Evolutionary conservation across 768 basidiomycete species (phyloP).

Genomic region (Amanita pallidorosea): DNA sequence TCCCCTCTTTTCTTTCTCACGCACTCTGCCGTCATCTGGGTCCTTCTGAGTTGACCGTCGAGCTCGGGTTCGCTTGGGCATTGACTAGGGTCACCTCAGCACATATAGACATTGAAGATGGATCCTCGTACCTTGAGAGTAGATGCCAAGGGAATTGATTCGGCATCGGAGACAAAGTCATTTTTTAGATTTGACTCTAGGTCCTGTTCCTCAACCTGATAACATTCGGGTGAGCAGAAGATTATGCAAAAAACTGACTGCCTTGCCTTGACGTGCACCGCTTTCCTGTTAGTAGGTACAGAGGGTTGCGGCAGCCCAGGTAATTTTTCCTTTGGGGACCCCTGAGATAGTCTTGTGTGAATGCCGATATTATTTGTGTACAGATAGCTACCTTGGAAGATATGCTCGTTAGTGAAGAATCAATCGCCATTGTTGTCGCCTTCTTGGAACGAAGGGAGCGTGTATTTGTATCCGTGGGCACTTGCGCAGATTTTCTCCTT

Average conservation of each 20-base stretch:
- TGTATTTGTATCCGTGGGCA: slow-evolving; percentile 21
- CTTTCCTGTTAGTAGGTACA: background rate
- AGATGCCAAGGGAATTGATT: background rate
- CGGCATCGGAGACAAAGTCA: slow-evolving; percentile 2
- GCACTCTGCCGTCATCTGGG: slow-evolving; percentile 8
- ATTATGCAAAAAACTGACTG: background rate
- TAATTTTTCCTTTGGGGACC: background rate
- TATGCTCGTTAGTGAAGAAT: slow-evolving; percentile 25
- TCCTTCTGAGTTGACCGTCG: slow-evolving; percentile 21
- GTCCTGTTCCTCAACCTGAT: slow-evolving; percentile 4
- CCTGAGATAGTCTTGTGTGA: background rate
- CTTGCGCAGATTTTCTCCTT: background rate
- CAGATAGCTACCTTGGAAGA: slow-evolving; percentile 25
- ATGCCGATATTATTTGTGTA: background rate
- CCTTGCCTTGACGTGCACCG: slow-evolving; percentile 9
- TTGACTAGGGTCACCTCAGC: background rate
- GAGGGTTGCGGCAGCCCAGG: background rate
- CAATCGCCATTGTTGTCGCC: slow-evolving; percentile 12
- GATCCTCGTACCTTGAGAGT: background rate
- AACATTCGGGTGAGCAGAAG: slow-evolving; percentile 8
- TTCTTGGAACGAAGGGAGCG: slow-evolving; percentile 37
- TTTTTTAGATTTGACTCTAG: slow-evolving; percentile 1
- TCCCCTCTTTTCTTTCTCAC: slow-evolving; percentile 23
- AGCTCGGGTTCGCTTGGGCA: slow-evolving; percentile 14
- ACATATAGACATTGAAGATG: background rate